These are phyloP conservation scores for Pestalotiopsis fici DNA, from an alignment of 2,329 filamentous ascomycete species.

Conservation along the genomic window DNA sequence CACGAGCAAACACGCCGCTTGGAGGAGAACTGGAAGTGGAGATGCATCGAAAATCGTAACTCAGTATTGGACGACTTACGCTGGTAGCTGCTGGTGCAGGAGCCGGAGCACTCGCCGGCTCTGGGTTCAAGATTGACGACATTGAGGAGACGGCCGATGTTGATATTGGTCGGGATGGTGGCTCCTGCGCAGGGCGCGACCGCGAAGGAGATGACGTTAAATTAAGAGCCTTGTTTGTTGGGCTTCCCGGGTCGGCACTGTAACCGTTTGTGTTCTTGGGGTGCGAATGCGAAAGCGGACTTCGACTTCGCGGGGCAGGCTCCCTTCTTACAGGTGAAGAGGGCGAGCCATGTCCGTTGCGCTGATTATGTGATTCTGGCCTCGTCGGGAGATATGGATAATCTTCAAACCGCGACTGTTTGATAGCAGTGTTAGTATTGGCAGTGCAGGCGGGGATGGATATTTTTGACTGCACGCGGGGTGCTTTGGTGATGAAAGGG, in stretches of 20 bases:
- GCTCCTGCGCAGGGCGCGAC: constrained; percentile 24
- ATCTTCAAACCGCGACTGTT: constrained; percentile 48
- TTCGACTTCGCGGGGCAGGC: constrained; percentile 26
- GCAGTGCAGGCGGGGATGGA: not conserved
- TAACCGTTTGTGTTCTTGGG: constrained; percentile 29
- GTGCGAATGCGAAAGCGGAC: constrained; percentile 32
- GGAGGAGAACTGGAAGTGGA: not conserved
- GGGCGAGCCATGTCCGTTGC: constrained; percentile 30
- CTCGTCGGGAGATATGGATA: constrained; percentile 46
- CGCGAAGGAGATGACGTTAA: constrained; percentile 30
- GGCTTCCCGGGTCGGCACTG: constrained; percentile 22
- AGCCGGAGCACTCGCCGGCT: constrained; percentile 22
- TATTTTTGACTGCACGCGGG: not conserved
- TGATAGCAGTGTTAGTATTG: constrained; percentile 10
- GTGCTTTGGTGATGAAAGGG: not conserved
- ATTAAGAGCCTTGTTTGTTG: constrained; percentile 29
- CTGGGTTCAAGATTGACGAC: constrained; percentile 33
- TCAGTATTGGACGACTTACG: constrained; percentile 21
- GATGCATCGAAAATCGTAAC: not conserved
- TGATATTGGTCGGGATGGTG: constrained; percentile 23
- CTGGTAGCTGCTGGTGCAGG: constrained; percentile 21
- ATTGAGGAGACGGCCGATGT: constrained; percentile 29
- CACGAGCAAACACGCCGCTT: not conserved
- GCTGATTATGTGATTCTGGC: constrained; percentile 36
- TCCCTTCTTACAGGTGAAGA: constrained; percentile 27